These are phyloP conservation scores for Aspergillus bertholletiae DNA, from an alignment of 495 filamentous ascomycete species.

Conservation along the genomic window DNA sequence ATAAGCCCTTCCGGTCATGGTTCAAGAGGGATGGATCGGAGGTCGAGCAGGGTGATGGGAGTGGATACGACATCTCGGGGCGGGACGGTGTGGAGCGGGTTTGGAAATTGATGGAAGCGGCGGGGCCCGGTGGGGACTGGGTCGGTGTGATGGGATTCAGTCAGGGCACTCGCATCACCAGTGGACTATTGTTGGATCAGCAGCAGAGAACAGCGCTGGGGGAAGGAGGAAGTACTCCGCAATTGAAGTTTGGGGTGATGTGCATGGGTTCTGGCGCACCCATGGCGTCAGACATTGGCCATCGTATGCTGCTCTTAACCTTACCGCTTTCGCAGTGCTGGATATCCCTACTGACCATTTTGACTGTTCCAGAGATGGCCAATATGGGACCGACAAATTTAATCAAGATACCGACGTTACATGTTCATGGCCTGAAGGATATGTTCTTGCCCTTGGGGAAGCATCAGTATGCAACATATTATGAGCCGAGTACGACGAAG, in stretches of 20 bases:
- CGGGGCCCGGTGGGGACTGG: conserved; percentile 49
- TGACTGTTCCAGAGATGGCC: not conserved
- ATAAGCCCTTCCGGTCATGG: conserved; percentile 55
- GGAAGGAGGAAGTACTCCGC: not conserved
- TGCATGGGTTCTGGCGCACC: conserved; percentile 20
- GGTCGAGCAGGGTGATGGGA: conserved; percentile 30
- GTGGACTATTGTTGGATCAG: conserved; percentile 43
- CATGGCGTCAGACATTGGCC: conserved; percentile 18
- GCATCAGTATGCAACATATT: conserved; percentile 47
- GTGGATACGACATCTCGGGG: conserved; percentile 16
- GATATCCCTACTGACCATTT: too few relatives aligned
- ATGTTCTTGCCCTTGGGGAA: conserved; percentile 49
- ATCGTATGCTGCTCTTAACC: conserved; percentile 12
- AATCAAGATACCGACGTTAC: conserved; percentile 50
- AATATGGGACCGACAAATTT: not conserved
- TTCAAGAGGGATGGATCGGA: conserved; percentile 45
- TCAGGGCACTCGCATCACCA: conserved; percentile 58
- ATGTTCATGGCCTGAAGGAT: conserved; percentile 61
- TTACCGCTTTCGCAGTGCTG: too few relatives aligned
- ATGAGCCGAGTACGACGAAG: conserved; percentile 34
- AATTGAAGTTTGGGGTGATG: conserved; percentile 35
- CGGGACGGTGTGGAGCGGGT: conserved; percentile 20
- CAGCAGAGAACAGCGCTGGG: conserved; percentile 40
- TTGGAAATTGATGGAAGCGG: conserved; percentile 31
- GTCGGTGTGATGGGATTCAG: conserved; percentile 53